A percentile compares a stretch with the other conserved stretches of the same genome.
These are phyloP conservation scores for Sanghuangporus weigelae DNA, from an alignment of 1,284 basidiomycete genomes.

Conservation along the genomic window DNA sequence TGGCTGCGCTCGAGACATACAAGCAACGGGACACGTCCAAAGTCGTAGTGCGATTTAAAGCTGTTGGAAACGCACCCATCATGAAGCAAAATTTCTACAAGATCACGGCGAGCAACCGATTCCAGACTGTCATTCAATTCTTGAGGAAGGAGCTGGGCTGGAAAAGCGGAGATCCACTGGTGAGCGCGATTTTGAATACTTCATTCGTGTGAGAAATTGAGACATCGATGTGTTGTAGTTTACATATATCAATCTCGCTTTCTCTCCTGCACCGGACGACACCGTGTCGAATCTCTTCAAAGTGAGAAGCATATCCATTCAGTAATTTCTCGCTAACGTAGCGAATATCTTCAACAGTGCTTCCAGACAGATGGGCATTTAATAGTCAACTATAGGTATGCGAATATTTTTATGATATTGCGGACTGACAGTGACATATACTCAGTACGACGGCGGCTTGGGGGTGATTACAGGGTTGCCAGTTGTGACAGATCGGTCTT, in stretches of 20 bases:
- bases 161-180: constrained; percentile 85
- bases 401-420: constrained; percentile 21
- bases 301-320: constrained; percentile 14
- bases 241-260: constrained; percentile 97
- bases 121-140: constrained; percentile 95
- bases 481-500: too few relatives aligned
- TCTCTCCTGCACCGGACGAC: constrained; percentile 91
- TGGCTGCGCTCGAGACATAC: constrained; percentile 75
- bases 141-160: constrained; percentile 86
- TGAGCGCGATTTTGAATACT: constrained; percentile 36
- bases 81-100: constrained; percentile 99
- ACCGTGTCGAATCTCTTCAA: constrained; percentile 88
- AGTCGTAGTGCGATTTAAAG: constrained; percentile 97
- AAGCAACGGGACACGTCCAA: constrained; percentile 81
- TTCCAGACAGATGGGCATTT: constrained; percentile 91
- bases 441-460: constrained; percentile 65
- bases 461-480: constrained; percentile 39
- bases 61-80: constrained; percentile 96
- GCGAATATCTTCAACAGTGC: constrained; percentile 46
- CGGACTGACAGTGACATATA: constrained; percentile 9
- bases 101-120: constrained; percentile 91
- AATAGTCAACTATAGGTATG: constrained; percentile 92
- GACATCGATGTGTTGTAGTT: constrained; percentile 52
- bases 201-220: not conserved
- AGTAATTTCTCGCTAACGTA: not conserved